A percentile compares a stretch with the other conserved stretches of the same genome.
Evolutionary conservation across 2,329 filamentous ascomycete species (phyloP).

Genomic region (Cordyceps cateniannulata): DNA sequence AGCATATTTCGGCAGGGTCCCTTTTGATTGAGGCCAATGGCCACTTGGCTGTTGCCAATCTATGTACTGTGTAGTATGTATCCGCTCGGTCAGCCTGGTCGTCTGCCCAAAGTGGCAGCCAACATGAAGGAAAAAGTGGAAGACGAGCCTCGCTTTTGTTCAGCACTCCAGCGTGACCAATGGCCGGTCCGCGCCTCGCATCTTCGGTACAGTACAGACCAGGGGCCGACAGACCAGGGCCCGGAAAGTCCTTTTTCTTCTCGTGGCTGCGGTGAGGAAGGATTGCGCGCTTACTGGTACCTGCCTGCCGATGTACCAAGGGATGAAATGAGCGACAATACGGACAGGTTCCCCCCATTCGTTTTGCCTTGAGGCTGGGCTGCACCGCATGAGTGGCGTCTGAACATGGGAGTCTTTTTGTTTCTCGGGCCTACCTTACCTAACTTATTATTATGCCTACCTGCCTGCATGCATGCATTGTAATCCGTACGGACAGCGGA

Average conservation of each 20-base stretch:
- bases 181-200: no score
- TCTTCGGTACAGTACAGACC: no score
- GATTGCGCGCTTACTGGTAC: no score
- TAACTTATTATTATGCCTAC: neutral
- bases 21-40: neutral
- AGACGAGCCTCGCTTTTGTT: neutral
- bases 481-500: neutral
- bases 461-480: neutral
- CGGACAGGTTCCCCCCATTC: neutral
- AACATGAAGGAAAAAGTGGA: neutral
- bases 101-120: neutral
- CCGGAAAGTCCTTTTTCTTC: neutral
- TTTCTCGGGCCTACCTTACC: neutral
- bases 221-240: neutral
- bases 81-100: neutral
- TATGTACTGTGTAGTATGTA: neutral
- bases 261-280: neutral
- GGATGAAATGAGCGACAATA: neutral
- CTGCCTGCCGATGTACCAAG: no score
- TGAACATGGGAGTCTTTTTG: neutral
- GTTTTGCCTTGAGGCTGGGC: neutral
- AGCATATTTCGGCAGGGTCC: neutral
- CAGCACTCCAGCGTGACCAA: neutral
- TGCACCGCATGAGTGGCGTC: neutral
- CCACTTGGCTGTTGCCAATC: neutral